These are phyloP conservation scores for Sanghuangporus baumii DNA, from an alignment of 1,284 basidiomycete species.

Conservation along the genomic window DNA sequence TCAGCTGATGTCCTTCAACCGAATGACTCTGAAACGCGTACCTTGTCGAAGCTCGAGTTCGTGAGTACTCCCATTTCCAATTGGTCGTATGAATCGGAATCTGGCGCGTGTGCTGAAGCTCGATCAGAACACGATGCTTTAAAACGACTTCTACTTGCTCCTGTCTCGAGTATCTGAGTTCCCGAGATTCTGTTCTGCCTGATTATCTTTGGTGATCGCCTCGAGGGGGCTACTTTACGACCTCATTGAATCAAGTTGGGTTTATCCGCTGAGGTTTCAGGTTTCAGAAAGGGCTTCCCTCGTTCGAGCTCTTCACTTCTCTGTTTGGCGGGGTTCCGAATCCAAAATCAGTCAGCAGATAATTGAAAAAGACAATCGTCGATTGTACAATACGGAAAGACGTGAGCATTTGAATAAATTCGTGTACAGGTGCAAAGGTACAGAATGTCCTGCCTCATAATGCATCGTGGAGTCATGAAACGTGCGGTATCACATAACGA, in stretches of 20 bases:
- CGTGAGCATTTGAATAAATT: not conserved
- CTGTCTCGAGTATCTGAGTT: no score
- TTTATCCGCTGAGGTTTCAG: not conserved
- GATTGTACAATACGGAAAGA: not conserved
- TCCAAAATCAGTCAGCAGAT: no score
- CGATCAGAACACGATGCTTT: no score
- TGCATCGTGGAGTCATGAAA: not conserved
- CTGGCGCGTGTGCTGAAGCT: not conserved
- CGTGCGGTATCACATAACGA: slow-evolving; percentile 12
- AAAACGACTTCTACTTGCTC: no score
- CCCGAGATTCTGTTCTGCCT: no score
- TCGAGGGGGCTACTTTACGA: not conserved
- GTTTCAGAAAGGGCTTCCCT: not conserved
- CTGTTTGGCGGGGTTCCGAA: not conserved
- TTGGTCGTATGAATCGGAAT: not conserved
- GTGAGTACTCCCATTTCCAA: not conserved
- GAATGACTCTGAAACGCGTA: not conserved
- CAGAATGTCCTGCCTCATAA: not conserved
- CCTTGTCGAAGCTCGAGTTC: not conserved
- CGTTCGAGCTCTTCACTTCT: not conserved
- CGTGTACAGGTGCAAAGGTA: not conserved
- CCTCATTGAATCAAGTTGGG: not conserved
- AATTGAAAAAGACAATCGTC: no score
- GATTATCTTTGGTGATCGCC: not conserved
- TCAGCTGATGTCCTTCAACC: not conserved